Percentiles rank a stretch among this genome's conserved stretches.
Evolutionary conservation across 2,329 filamentous ascomycete genomes (phyloP).

Genomic region (Ceratocystiopsis brevicomis): DNA sequence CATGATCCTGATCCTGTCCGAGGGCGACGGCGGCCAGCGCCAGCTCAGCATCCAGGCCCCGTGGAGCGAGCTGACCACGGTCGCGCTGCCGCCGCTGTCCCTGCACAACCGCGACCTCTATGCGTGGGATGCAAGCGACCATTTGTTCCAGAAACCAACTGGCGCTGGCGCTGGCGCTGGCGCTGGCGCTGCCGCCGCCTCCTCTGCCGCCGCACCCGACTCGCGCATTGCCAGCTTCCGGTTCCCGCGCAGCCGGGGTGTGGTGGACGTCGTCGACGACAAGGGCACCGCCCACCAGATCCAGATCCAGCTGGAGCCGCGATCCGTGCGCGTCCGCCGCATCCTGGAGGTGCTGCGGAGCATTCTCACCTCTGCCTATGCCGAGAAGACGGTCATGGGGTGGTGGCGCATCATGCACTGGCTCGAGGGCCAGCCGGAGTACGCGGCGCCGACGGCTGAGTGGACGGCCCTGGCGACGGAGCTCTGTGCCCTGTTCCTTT

Average conservation of each 20-base stretch:
- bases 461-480: slow-evolving; percentile 51
- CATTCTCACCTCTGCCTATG: slow-evolving; percentile 38
- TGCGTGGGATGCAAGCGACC: background rate
- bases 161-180: no score
- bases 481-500: slow-evolving; percentile 42
- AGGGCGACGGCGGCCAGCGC: slow-evolving; percentile 41
- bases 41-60: slow-evolving; percentile 57
- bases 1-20: slow-evolving; percentile 51
- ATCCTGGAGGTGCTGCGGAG: slow-evolving; percentile 44
- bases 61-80: slow-evolving; percentile 51
- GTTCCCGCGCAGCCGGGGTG: slow-evolving; percentile 37
- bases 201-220: slow-evolving; percentile 13
- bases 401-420: slow-evolving; percentile 63
- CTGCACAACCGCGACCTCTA: slow-evolving; percentile 19
- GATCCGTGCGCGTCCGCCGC: slow-evolving; percentile 39
- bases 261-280: slow-evolving; percentile 48
- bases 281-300: slow-evolving; percentile 45
- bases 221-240: slow-evolving; percentile 34
- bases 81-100: slow-evolving; percentile 41
- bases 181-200: no score
- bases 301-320: slow-evolving; percentile 46
- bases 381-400: slow-evolving; percentile 42
- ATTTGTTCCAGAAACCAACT: slow-evolving; percentile 1
- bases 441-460: slow-evolving; percentile 33
- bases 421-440: slow-evolving; percentile 24